Evolutionary conservation across 192 early-diverging fungal genomes (phyloP).

Genomic region (Umbelopsis isabellina): DNA sequence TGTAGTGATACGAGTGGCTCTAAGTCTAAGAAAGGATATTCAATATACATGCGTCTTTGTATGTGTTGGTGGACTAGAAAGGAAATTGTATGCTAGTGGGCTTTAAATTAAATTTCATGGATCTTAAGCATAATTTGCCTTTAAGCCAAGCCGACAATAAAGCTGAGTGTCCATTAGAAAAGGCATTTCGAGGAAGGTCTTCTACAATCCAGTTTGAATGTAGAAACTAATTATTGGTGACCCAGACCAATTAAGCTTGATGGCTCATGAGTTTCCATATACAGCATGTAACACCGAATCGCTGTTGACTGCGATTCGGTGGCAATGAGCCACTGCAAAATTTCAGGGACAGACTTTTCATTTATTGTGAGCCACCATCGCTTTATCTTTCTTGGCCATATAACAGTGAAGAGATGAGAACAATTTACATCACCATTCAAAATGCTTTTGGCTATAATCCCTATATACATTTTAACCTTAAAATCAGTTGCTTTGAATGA

Average conservation of each 20-base stretch:
- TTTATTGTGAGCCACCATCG: background rate
- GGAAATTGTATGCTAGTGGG: background rate
- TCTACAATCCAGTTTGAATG: background rate
- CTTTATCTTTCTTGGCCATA: too few species aligned
- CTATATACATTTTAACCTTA: too few species aligned
- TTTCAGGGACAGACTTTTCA: background rate
- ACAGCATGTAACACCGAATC: constrained; percentile 7
- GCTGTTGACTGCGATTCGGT: background rate
- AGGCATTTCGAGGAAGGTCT: background rate
- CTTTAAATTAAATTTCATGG: background rate
- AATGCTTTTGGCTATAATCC: too few species aligned
- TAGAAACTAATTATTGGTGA: constrained; percentile 16
- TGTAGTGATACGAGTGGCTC: background rate
- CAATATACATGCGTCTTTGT: constrained; percentile 22
- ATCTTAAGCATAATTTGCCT: background rate
- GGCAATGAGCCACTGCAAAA: background rate
- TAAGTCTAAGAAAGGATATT: background rate
- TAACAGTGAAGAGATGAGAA: too few species aligned
- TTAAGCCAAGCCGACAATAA: background rate
- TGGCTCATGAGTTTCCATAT: constrained; percentile 12
- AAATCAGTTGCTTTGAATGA: too few species aligned
- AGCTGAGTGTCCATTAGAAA: background rate
- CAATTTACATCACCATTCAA: too few species aligned
- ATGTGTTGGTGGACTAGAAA: background rate
- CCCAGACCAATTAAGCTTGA: constrained; percentile 18